Evolutionary conservation across 257 asterid genomes (phyloP), one percentile per base, ranked within the genome.

Genomic region (Handroanthus guayacan): DNA sequence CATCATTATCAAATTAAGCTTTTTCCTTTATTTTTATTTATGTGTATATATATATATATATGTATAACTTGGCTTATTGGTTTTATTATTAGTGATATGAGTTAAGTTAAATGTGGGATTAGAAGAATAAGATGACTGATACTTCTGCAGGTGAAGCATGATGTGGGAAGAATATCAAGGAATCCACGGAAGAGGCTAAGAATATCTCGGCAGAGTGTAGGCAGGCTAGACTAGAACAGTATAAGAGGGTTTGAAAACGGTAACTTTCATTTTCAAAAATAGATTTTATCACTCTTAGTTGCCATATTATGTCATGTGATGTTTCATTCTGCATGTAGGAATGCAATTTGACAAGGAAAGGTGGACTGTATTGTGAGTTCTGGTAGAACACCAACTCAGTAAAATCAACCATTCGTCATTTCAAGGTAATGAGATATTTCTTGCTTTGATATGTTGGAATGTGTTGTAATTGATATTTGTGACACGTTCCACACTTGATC

Each of bases 121-220:
- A 84, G 91, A 88, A 85, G 78, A 84, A 81, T 63, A 78, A 82
- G 84, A 85, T 85, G 9, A 83, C 88, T 5, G 89, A 89, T 78
- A 87, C 91, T 13, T 85, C 84, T 66, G 91, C 91, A 41, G 84
- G 88, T 6, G 91, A 89, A 78, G 91, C 94, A 44, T 85, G 89
- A 68, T 76, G 50, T 62, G 94, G 93, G 69, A 89, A 85, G 79
- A 91, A 89, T 77, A 89, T 65, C 94, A 89, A 82, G 94, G 94
- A 75, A 89, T 89, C 91, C 88, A 4, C 87, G 94, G 91, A 87
- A 87, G 76, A 84, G 86, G 78, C 82, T 87, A 18, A 89, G 89
- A 80, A 82, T 87, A 67, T 69, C 86, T 0, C 74, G 93, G 51
- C 84, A 86, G 45, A 83, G 81, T 88, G 84, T 69, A 88, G 93